Conservation (phyloP, 192 early-diverging fungal species). For the Chytriomyces sp. region DNA sequence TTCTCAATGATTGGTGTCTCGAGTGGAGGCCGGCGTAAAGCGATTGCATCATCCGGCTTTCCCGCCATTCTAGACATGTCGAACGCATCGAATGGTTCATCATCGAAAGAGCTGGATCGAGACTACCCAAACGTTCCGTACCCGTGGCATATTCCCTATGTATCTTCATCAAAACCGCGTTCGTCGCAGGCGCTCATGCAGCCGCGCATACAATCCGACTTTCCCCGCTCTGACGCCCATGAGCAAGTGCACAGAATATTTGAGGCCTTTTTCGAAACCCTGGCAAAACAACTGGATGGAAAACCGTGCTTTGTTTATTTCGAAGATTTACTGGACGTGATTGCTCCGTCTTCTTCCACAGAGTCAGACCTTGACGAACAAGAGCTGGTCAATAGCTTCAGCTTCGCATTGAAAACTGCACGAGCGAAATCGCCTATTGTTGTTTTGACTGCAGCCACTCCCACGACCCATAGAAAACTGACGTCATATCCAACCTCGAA, state of each 20-base stretch:
- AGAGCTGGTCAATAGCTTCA: constrained; percentile 22
- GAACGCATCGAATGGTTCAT: neutral
- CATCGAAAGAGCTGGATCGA: neutral
- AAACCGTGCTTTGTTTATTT: constrained; percentile 14
- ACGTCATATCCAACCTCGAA: neutral
- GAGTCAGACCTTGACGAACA: neutral
- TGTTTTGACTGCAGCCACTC: constrained; percentile 13
- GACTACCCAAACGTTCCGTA: constrained; percentile 7
- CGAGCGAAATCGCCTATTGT: neutral
- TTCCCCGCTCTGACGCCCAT: constrained; percentile 10
- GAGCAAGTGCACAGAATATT: constrained; percentile 9
- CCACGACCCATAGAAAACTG: neutral
- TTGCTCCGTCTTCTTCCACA: neutral
- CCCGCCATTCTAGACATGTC: neutral
- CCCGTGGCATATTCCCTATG: constrained; percentile 17
- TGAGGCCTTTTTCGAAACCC: constrained; percentile 6
- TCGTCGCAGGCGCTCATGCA: neutral
- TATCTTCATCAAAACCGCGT: neutral
- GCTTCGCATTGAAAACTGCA: neutral
- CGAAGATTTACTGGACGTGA: constrained; percentile 18
- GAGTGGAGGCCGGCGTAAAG: neutral
- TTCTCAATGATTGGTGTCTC: neutral
- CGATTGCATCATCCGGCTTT: neutral
- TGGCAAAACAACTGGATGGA: neutral
- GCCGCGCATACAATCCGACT: constrained; percentile 18